Evolutionary conservation across 2,329 filamentous ascomycete genomes (phyloP).

Genomic region (Botrytis tulipae): DNA sequence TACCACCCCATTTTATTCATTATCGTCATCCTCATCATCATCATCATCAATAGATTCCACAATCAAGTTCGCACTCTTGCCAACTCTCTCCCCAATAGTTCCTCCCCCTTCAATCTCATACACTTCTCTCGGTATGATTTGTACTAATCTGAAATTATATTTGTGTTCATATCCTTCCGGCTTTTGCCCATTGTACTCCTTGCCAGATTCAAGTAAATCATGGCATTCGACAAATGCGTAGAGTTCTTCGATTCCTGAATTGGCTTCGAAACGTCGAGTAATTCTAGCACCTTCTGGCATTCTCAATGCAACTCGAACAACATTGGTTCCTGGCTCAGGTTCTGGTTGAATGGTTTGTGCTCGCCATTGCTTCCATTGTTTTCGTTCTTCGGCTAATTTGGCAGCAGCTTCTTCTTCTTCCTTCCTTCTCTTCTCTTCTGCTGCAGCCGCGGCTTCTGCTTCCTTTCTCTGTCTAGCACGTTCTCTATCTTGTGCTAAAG

Average conservation of each 20-base stretch:
- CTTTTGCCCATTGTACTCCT: constrained; percentile 36
- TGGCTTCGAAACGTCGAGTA: constrained; percentile 67
- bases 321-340: constrained; percentile 61
- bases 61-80: constrained; percentile 81
- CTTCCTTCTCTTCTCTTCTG: constrained; percentile 62
- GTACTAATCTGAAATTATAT: constrained; percentile 83
- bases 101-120: constrained; percentile 67
- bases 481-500: constrained; percentile 82
- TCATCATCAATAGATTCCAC: constrained; percentile 67
- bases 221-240: constrained; percentile 97
- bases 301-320: constrained; percentile 69
- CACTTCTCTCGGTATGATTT: constrained; percentile 79
- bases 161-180: constrained; percentile 73
- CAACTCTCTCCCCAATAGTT: constrained; percentile 70
- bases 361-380: constrained; percentile 80
- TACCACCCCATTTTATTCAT: background rate
- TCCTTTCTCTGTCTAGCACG: constrained; percentile 74
- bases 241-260: constrained; percentile 71
- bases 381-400: constrained; percentile 49
- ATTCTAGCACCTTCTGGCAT: constrained; percentile 66
- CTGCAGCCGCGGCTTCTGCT: constrained; percentile 68
- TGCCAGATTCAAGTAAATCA: constrained; percentile 54
- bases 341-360: constrained; percentile 65
- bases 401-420: constrained; percentile 58
- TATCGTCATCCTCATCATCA: constrained; percentile 35